Evolutionary conservation across 805 yeast species (phyloP).

Genomic region (Torulaspora maleeae): DNA sequence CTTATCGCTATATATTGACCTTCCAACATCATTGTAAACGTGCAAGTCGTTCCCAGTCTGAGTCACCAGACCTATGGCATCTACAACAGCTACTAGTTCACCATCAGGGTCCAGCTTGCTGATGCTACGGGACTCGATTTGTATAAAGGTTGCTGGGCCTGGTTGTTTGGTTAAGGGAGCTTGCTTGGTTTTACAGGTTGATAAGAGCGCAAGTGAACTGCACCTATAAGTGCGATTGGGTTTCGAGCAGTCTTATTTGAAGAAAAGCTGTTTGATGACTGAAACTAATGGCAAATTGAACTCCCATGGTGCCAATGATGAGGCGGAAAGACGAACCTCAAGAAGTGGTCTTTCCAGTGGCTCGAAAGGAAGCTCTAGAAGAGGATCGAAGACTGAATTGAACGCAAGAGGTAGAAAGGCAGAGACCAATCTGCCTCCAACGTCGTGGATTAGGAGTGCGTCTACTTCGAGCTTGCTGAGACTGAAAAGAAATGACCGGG

Average conservation of each 20-base stretch:
- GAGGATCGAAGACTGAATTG: slow-evolving; percentile 2
- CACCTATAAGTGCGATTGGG: neutral
- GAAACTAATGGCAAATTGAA: neutral
- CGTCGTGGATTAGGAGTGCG: slow-evolving; percentile 25
- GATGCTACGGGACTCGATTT: neutral
- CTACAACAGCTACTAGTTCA: too few species aligned
- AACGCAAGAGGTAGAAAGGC: slow-evolving; percentile 6
- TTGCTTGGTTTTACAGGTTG: neutral
- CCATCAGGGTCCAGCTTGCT: too few species aligned
- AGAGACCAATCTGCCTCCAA: slow-evolving; percentile 5
- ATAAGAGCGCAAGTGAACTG: neutral
- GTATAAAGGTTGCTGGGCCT: neutral
- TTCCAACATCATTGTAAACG: neutral
- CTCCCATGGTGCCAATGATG: neutral
- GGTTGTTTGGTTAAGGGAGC: too few species aligned
- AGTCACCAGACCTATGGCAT: neutral
- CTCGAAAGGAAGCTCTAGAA: slow-evolving; percentile 3
- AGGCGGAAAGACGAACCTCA: neutral
- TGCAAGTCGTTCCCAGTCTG: neutral
- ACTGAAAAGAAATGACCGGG: slow-evolving; percentile 1
- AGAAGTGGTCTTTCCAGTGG: neutral
- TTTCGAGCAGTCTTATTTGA: neutral
- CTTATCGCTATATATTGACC: neutral
- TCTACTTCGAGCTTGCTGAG: slow-evolving; percentile 22
- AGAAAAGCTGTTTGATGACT: neutral